Percentiles rank a stretch among this genome's conserved stretches.
These are phyloP conservation scores for Tylopilus rubrobrunneus DNA, from an alignment of 768 basidiomycete genomes.

Conservation along the genomic window DNA sequence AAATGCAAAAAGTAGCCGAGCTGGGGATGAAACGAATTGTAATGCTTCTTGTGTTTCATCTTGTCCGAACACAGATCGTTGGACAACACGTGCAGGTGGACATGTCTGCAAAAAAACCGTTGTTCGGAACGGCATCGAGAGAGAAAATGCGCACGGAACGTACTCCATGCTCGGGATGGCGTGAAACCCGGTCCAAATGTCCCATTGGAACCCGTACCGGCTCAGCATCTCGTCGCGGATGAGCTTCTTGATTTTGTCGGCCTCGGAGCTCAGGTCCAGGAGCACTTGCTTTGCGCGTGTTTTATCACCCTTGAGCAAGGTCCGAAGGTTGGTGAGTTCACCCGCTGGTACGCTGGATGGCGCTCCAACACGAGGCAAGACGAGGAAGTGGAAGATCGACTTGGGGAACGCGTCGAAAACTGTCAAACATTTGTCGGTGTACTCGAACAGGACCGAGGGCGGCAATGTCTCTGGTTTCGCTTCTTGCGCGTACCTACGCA, in stretches of 20 bases:
- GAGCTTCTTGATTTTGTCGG: slow-evolving; percentile 49
- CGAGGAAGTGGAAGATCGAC: slow-evolving; percentile 82
- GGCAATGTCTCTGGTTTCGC: slow-evolving; percentile 52
- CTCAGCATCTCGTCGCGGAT: slow-evolving; percentile 79
- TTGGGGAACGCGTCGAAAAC: slow-evolving; percentile 79
- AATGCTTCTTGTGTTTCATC: slow-evolving; percentile 86
- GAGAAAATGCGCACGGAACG: slow-evolving; percentile 26
- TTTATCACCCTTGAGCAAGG: slow-evolving; percentile 54
- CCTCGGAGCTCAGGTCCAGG: slow-evolving; percentile 49
- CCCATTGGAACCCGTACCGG: slow-evolving; percentile 73
- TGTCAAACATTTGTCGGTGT: slow-evolving; percentile 53
- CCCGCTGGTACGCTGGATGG: slow-evolving; percentile 24
- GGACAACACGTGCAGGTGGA: slow-evolving; percentile 85
- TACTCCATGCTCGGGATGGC: slow-evolving; percentile 83
- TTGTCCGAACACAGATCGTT: slow-evolving; percentile 64
- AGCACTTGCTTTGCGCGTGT: slow-evolving; percentile 53
- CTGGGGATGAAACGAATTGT: slow-evolving; percentile 86
- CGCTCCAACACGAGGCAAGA: slow-evolving; percentile 59
- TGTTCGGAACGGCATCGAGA: not conserved
- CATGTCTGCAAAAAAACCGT: slow-evolving; percentile 45
- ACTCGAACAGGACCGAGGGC: slow-evolving; percentile 54
- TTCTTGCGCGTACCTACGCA: slow-evolving; percentile 57
- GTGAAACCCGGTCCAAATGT: slow-evolving; percentile 81
- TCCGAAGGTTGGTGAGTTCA: slow-evolving; percentile 51
- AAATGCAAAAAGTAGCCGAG: slow-evolving; percentile 80